Evolutionary conservation across 208 protist species (phyloP), one percentile per base, ranked within the genome.

Genomic region (Trypanosoma theileri): DNA sequence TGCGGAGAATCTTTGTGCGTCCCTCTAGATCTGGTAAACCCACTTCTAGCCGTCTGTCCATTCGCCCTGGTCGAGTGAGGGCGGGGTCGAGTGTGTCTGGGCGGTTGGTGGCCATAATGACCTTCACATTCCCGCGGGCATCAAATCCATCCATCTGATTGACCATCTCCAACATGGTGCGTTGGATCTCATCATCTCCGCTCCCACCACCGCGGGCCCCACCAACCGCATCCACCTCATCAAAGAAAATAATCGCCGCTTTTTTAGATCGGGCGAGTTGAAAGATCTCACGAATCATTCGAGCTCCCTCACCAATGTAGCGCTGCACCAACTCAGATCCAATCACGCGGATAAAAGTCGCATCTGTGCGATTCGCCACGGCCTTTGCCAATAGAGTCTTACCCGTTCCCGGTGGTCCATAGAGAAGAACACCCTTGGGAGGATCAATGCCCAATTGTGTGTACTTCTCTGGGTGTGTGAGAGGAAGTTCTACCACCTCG

Each of bases 31-130:
- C 98, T 1, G 99, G 99, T 22, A 99, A 85, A 24, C 95, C 97
- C 75, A 99, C 99, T 79, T 99, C 98, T 9, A 99, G 87, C 75
- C 99, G 99, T 35, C 99, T 82, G 77, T 99, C 99, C 77, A 99
- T 93, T 64, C 99, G 89, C 24, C 99, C 99, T 8, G 99, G 99
- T 10, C 99, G 92, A n/a, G 98, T 91, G 35, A 99, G 89, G 1
- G 99, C 99, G 26, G 99, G 98, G 82, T 99, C 99, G 16, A 99
- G 89, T 8, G 98, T 99, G 80, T 99, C 99, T 0, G 99, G 98
- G n/a, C 98, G 86, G 86, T 99, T 99, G 48, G 99, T 99, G 4
- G 99, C 99, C 99, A 99, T 99, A n/a, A 99, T 90, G 7, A 99
- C 98, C 79, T 99, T 99, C 71, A 99, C 97, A 77, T 99, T 99